Percentiles rank a stretch among this genome's conserved stretches.
Evolutionary conservation across 2,329 filamentous ascomycete genomes (phyloP).

Genomic region (Neonectria punicea): DNA sequence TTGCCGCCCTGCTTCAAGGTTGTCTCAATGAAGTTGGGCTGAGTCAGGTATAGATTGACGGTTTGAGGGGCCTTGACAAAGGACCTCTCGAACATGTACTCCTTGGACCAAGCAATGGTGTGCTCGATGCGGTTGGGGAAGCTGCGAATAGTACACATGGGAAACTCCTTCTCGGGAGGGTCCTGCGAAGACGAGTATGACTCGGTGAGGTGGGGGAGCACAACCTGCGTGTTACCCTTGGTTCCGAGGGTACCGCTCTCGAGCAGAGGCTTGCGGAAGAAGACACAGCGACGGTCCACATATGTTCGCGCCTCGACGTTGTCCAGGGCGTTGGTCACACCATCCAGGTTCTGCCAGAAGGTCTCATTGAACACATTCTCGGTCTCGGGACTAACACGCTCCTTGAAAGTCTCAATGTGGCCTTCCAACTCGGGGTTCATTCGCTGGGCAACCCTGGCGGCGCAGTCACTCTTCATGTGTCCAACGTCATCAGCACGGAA

Average conservation of each 20-base stretch:
- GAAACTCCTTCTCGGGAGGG: conserved; percentile 97
- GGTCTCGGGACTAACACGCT: conserved; percentile 90
- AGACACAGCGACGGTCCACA: conserved; percentile 94
- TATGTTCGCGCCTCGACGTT: conserved; percentile 98
- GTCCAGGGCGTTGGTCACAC: conserved; percentile 96
- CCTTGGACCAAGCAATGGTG: conserved; percentile 97
- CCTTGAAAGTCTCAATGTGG: conserved; percentile 86
- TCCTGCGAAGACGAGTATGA: conserved; percentile 97
- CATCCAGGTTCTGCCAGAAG: conserved; percentile 89
- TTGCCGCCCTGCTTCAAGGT: conserved; percentile 93
- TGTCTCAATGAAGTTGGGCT: conserved; percentile 88
- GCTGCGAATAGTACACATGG: conserved; percentile 96
- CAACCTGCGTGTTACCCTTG: conserved; percentile 97
- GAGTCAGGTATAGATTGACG: conserved; percentile 91
- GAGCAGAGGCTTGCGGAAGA: conserved; percentile 96
- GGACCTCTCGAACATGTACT: conserved; percentile 87
- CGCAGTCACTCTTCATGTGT: conserved; percentile 95
- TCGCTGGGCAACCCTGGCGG: conserved; percentile 85
- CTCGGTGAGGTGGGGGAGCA: conserved; percentile 90
- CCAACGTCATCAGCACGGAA: conserved; percentile 96
- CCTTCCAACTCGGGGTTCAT: conserved; percentile 96
- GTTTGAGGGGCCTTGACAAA: conserved; percentile 95
- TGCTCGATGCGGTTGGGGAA: conserved; percentile 99
- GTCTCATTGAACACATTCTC: conserved; percentile 94
- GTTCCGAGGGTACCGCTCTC: conserved; percentile 99